A percentile compares a stretch with the other conserved stretches of the same genome.
Conservation (phyloP, 2,329 filamentous ascomycete species). For the Hansfordia pulvinata region DNA sequence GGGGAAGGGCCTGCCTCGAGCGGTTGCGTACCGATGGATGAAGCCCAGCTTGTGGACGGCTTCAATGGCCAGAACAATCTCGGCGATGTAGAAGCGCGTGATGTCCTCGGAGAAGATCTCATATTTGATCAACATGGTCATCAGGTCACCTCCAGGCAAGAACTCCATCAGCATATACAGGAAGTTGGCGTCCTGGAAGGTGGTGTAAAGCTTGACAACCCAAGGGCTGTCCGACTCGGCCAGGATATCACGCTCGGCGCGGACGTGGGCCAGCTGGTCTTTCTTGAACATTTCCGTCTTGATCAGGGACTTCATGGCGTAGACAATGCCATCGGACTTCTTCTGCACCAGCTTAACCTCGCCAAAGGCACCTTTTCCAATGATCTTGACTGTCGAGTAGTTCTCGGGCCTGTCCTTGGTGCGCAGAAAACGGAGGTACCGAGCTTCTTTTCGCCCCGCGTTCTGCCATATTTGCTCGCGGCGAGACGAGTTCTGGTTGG, state of each 20-base stretch:
- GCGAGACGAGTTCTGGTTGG: constrained; percentile 57
- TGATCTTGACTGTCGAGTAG: constrained; percentile 94
- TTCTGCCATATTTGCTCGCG: constrained; percentile 78
- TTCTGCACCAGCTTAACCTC: constrained; percentile 97
- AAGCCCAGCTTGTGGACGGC: constrained; percentile 96
- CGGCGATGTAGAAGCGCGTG: constrained; percentile 97
- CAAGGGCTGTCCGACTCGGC: constrained; percentile 99
- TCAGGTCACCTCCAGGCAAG: constrained; percentile 90
- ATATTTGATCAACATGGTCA: constrained; percentile 99
- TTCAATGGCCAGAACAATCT: constrained; percentile 96
- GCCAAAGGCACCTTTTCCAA: constrained; percentile 96
- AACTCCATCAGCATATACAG: constrained; percentile 99
- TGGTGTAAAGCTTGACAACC: constrained; percentile 97
- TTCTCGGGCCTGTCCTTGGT: constrained; percentile 90
- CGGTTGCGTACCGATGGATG: constrained; percentile 89
- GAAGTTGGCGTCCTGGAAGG: constrained; percentile 93
- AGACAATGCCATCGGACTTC: constrained; percentile 92
- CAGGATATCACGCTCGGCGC: constrained; percentile 92
- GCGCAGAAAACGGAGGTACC: constrained; percentile 85
- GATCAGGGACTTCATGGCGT: constrained; percentile 94
- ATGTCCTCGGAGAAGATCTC: constrained; percentile 99
- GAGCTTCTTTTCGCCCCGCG: constrained; percentile 76
- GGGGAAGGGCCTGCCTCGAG: neutral
- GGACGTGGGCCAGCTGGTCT: constrained; percentile 93
- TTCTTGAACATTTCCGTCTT: constrained; percentile 99